Conservation (phyloP, 768 basidiomycete species). For the Panellus pusillus region DNA sequence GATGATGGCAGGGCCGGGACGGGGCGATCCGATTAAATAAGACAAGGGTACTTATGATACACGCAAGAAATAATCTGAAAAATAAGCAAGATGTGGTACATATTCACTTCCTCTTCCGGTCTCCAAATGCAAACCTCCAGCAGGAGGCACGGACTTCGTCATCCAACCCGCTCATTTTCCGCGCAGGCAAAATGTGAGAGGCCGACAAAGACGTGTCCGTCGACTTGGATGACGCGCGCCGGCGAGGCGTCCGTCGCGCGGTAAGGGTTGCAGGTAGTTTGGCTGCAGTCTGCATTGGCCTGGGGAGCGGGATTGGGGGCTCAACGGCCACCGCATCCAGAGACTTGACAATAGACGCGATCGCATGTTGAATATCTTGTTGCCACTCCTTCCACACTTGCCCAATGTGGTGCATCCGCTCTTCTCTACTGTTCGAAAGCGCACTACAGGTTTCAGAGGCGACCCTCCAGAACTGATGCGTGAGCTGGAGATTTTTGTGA, state of each 20-base stretch:
- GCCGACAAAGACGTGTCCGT: slow-evolving; percentile 2
- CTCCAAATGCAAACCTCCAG: slow-evolving; percentile 6
- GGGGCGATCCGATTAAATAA: too few relatives aligned
- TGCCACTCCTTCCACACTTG: slow-evolving; percentile 6
- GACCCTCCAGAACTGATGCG: slow-evolving; percentile 3
- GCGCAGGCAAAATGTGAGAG: not conserved
- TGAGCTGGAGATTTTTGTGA: not conserved
- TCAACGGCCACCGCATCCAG: slow-evolving; percentile 8
- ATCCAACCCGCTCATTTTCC: slow-evolving; percentile 6
- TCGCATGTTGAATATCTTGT: slow-evolving; percentile 2
- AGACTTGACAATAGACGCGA: slow-evolving; percentile 5
- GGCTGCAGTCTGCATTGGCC: too few relatives aligned
- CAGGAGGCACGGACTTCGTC: slow-evolving; percentile 2
- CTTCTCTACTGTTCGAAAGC: not conserved
- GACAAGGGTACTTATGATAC: too few relatives aligned
- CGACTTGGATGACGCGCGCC: slow-evolving; percentile 10
- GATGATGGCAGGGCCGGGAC: too few relatives aligned
- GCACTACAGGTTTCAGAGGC: slow-evolving; percentile 1
- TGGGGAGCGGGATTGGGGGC: not conserved
- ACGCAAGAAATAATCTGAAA: not conserved
- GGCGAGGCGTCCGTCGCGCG: slow-evolving; percentile 6
- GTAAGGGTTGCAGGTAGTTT: not conserved
- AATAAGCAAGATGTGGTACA: not conserved
- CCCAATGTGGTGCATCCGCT: not conserved
- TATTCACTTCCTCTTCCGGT: slow-evolving; percentile 3